These are phyloP conservation scores for Terana coerulea DNA, from an alignment of 768 basidiomycete species.

Conservation along the genomic window DNA sequence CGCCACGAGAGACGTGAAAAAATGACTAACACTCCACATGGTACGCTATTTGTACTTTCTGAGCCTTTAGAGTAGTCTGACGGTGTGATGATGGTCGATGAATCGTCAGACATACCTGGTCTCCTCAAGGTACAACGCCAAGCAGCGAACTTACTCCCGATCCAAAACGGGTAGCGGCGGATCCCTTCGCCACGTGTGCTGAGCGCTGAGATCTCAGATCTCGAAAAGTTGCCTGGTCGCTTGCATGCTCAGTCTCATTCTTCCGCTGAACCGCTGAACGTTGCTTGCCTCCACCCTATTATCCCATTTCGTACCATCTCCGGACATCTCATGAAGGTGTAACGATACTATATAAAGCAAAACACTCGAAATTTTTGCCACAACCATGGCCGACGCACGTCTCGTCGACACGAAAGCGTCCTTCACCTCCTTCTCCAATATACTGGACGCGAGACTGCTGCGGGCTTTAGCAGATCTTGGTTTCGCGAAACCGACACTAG, in stretches of 20 bases:
- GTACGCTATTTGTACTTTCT: constrained; percentile 17
- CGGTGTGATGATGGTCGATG: constrained; percentile 4
- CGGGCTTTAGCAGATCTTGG: constrained; percentile 87
- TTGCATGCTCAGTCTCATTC: not conserved
- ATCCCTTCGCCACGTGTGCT: not conserved
- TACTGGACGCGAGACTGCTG: constrained; percentile 82
- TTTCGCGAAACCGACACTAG: constrained; percentile 87
- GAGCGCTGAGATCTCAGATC: not conserved
- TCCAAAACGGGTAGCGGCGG: not conserved
- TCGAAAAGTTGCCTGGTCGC: not conserved
- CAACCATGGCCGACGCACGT: constrained; percentile 25
- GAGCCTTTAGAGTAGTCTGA: constrained; percentile 5
- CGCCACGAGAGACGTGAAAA: not conserved
- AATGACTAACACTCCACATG: constrained; percentile 21
- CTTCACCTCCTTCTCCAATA: constrained; percentile 58
- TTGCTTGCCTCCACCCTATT: too few relatives aligned
- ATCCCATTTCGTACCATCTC: not conserved
- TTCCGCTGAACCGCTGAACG: too few relatives aligned
- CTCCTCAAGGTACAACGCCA: not conserved
- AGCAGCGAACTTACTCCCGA: not conserved
- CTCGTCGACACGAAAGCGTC: constrained; percentile 29
- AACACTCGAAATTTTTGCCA: not conserved
- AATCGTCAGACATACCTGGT: constrained; percentile 8
- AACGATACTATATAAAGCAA: too few relatives aligned
- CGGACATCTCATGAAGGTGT: not conserved